Percentiles rank a stretch among this genome's conserved stretches.
Evolutionary conservation across 2,329 filamentous ascomycete species (phyloP).

Genomic region (Aspergillus sojae): DNA sequence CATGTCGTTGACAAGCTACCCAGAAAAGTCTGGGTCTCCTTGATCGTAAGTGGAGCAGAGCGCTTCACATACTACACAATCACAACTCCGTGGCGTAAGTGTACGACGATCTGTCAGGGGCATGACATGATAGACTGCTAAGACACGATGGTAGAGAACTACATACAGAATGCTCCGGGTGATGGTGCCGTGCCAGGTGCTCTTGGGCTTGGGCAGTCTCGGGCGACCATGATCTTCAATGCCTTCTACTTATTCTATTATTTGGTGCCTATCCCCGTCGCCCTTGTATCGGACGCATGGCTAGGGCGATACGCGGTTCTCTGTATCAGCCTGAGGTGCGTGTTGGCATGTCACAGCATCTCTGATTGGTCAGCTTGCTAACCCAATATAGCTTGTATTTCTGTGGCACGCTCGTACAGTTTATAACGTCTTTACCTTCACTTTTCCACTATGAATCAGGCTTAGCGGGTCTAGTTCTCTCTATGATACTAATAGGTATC

Average conservation of each 20-base stretch:
- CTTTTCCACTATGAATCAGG: background rate
- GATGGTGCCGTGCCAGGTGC: slow-evolving; percentile 1
- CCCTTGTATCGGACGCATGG: slow-evolving; percentile 4
- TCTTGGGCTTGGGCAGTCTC: slow-evolving; percentile 3
- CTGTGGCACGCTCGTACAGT: slow-evolving; percentile 1
- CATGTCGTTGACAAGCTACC: slow-evolving; percentile 2
- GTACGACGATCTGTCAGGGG: background rate
- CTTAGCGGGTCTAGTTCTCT: background rate
- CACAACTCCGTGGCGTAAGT: slow-evolving; percentile 9
- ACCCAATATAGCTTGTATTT: slow-evolving; percentile 1
- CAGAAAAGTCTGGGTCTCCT: slow-evolving; percentile 4
- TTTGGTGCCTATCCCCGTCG: slow-evolving; percentile 3
- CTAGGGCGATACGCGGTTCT: slow-evolving; percentile 7
- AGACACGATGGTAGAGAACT: slow-evolving; percentile 5
- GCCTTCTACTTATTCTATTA: slow-evolving; percentile 9
- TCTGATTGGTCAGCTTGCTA: background rate
- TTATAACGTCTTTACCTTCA: slow-evolving; percentile 4
- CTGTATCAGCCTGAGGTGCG: background rate
- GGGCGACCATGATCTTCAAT: slow-evolving; percentile 4
- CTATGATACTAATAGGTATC: slow-evolving; percentile 4
- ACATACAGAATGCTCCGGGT: slow-evolving; percentile 6
- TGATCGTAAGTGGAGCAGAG: slow-evolving; percentile 2
- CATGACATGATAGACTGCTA: background rate
- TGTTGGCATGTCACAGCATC: background rate
- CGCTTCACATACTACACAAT: slow-evolving; percentile 8